A percentile compares a stretch with the other conserved stretches of the same genome.
Conservation (phyloP, 805 yeast genomes). For the Lipomyces yamadae region DNA sequence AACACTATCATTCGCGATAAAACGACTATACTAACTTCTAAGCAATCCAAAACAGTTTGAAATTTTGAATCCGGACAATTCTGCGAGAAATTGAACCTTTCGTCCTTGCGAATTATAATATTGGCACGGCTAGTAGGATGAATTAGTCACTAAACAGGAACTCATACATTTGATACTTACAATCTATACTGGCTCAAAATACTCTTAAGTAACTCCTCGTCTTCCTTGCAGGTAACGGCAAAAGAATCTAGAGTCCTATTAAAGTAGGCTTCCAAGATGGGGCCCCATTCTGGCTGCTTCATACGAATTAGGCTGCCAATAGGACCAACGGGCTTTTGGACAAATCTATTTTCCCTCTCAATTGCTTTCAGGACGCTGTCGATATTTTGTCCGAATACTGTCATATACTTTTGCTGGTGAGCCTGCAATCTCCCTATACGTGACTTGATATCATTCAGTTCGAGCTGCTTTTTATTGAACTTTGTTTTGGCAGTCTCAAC, state of each 20-base stretch:
- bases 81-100: conserved; percentile 57
- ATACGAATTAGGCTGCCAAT: conserved; percentile 66
- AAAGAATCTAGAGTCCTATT: conserved; percentile 61
- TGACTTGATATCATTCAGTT: conserved; percentile 6
- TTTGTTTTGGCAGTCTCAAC: conserved; percentile 8
- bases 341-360: conserved; percentile 48
- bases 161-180: conserved; percentile 40
- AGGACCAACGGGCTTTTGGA: conserved; percentile 75
- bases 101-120: conserved; percentile 59
- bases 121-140: conserved; percentile 43
- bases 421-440: conserved; percentile 34
- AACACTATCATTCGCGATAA: background rate
- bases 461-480: conserved; percentile 27
- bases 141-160: conserved; percentile 25
- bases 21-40: conserved; percentile 46
- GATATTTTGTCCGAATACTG: conserved; percentile 59
- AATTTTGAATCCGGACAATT: conserved; percentile 53
- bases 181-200: conserved; percentile 41
- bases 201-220: conserved; percentile 49
- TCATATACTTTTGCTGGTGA: conserved; percentile 42
- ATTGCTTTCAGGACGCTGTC: conserved; percentile 52
- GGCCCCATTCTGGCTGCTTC: conserved; percentile 62
- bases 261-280: conserved; percentile 62
- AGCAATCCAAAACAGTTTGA: conserved; percentile 62
- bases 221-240: conserved; percentile 67